phyloP scores from a whole-genome alignment of 495 filamentous ascomycete genomes.

The Astrothelium macrocarpum region DNA sequence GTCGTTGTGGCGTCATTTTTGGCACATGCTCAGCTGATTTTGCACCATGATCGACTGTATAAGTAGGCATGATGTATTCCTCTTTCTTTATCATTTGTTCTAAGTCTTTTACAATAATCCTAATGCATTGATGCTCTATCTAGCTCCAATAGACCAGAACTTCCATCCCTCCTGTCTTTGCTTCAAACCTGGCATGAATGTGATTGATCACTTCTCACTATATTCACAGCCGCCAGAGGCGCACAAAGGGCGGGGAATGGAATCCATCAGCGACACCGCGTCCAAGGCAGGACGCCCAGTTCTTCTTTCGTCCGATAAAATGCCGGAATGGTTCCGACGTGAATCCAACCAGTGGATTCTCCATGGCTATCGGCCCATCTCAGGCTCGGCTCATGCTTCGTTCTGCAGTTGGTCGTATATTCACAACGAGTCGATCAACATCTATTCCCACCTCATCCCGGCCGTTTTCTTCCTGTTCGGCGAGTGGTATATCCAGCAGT shows the following conservation, averaged over 20 bases:
- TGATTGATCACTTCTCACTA: too few species aligned
- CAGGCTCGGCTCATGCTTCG: conserved; percentile 24
- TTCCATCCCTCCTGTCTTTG: too few species aligned
- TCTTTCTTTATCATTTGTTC: too few species aligned
- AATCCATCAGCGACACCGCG: conserved; percentile 12
- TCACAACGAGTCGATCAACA: conserved; percentile 35
- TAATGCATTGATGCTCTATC: too few species aligned
- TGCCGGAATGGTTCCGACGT: conserved; percentile 30
- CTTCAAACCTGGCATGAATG: too few species aligned
- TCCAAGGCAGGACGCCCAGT: conserved; percentile 15
- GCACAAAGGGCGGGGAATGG: conserved; percentile 21
- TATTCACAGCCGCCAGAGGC: conserved; percentile 17
- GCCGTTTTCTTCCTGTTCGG: conserved; percentile 21
- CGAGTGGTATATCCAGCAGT: conserved; percentile 17
- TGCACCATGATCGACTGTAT: too few species aligned
- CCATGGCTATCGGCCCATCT: conserved; percentile 29
- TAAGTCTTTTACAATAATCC: too few species aligned
- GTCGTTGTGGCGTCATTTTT: too few species aligned
- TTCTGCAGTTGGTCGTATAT: conserved; percentile 28
- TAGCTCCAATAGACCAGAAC: too few species aligned
- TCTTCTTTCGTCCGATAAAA: conserved; percentile 28
- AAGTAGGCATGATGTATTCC: too few species aligned
- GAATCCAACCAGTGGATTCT: conserved; percentile 26
- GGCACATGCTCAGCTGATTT: too few species aligned
- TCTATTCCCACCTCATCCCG: conserved; percentile 30